phyloP scores from a whole-genome alignment of 257 asterid species.

The Solanum etuberosum region DNA sequence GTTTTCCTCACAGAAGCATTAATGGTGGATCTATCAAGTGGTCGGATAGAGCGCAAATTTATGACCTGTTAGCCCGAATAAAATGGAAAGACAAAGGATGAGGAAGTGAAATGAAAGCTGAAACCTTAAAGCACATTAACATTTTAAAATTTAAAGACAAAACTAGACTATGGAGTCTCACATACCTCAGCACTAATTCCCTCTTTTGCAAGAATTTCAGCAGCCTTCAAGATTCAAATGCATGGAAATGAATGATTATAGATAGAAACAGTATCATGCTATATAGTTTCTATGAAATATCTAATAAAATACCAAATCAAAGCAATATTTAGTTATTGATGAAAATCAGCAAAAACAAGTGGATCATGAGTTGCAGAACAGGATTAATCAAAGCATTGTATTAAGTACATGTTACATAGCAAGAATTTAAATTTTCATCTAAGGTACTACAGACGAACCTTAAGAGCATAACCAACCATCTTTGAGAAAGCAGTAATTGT shows the following conservation, averaged over 20 bases:
- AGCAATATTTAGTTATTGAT: not conserved
- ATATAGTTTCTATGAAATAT: not conserved
- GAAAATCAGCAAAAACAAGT: not conserved
- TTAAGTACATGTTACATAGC: not conserved
- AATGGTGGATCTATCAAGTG: slow-evolving; percentile 66
- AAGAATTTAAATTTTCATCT: not conserved
- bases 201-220: slow-evolving; percentile 78
- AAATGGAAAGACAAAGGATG: not conserved
- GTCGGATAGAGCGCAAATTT: slow-evolving; percentile 72
- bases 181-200: slow-evolving; percentile 79
- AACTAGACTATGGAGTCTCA: not conserved
- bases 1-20: slow-evolving; percentile 79
- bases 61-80: slow-evolving; percentile 35
- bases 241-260: not conserved
- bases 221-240: slow-evolving; percentile 38
- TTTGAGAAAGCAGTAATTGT: slow-evolving; percentile 79
- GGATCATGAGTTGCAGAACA: not conserved
- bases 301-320: not conserved
- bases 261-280: not conserved
- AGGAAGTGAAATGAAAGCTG: not conserved
- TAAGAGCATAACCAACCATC: slow-evolving; percentile 85
- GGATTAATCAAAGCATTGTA: not conserved
- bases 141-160: not conserved
- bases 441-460: slow-evolving; percentile 32
- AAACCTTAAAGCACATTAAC: not conserved